Percentiles rank a stretch among this genome's conserved stretches.
Evolutionary conservation across 257 asterid species (phyloP).

Genomic region (Solanum rostratum): DNA sequence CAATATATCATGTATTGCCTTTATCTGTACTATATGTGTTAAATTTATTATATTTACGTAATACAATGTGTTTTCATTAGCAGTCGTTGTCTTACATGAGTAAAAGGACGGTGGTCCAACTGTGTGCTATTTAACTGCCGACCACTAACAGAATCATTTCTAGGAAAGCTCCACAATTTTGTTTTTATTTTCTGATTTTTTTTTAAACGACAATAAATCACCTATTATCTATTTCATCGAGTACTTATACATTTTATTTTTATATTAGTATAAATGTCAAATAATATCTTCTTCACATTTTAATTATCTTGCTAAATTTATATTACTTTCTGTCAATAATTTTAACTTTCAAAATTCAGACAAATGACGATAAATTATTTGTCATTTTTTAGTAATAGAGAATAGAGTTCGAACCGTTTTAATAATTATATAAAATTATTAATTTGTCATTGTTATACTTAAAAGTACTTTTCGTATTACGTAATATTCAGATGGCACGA

Average conservation of each 20-base stretch:
- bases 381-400: no score
- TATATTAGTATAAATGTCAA: not conserved
- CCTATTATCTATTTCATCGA: no score
- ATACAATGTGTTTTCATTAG: no score
- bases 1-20: no score
- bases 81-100: no score
- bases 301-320: not conserved
- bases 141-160: not conserved
- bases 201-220: no score
- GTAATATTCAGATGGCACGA: not conserved
- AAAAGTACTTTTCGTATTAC: not conserved
- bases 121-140: not conserved
- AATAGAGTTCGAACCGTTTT: rapidly evolving
- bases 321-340: not conserved
- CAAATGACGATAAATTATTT: no score
- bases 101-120: not conserved
- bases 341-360: not conserved
- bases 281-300: not conserved
- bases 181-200: no score
- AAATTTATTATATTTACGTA: no score
- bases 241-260: no score
- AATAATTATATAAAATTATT: no score
- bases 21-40: no score
- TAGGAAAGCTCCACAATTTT: not conserved
- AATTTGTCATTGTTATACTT: not conserved